phyloP scores from a whole-genome alignment of 2,329 filamentous ascomycete genomes.

The Beauveria rudraprayagi region DNA sequence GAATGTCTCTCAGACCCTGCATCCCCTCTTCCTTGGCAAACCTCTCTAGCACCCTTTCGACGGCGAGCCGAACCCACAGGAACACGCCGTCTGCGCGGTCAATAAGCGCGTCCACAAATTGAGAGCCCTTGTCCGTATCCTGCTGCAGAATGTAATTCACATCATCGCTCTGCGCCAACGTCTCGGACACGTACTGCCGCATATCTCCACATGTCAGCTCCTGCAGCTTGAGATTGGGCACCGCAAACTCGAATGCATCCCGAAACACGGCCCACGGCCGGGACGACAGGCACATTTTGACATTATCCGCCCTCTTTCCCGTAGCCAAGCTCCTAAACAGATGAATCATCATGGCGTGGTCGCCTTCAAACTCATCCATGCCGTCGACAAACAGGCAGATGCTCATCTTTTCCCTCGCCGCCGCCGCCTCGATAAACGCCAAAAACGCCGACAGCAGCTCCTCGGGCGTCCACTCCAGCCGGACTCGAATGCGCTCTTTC shows the following conservation, averaged over 20 bases:
- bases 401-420: constrained; percentile 14
- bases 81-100: constrained; percentile 25
- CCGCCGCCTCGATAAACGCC: constrained; percentile 16
- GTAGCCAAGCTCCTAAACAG: constrained; percentile 20
- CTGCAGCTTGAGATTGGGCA: constrained; percentile 21
- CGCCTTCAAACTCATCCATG: constrained; percentile 26
- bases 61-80: constrained; percentile 25
- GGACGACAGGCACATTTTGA: constrained; percentile 27
- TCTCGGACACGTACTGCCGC: constrained; percentile 18
- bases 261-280: constrained; percentile 23
- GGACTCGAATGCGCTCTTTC: constrained; percentile 22
- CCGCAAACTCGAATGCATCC: constrained; percentile 18
- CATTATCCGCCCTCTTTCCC: constrained; percentile 9
- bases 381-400: constrained; percentile 26
- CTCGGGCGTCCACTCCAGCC: constrained; percentile 22
- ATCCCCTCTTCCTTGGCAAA: constrained; percentile 8
- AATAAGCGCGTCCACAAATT: constrained; percentile 15
- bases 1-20: background rate
- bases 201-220: constrained; percentile 22
- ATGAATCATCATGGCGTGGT: constrained; percentile 20
- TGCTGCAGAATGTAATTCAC: constrained; percentile 13
- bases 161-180: constrained; percentile 12
- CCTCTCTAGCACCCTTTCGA: constrained; percentile 20
- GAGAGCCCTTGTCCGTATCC: background rate
- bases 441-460: constrained; percentile 22